A percentile compares a stretch with the other conserved stretches of the same genome.
phyloP scores from a whole-genome alignment of 495 filamentous ascomycete genomes.

The Penicillium goetzii region DNA sequence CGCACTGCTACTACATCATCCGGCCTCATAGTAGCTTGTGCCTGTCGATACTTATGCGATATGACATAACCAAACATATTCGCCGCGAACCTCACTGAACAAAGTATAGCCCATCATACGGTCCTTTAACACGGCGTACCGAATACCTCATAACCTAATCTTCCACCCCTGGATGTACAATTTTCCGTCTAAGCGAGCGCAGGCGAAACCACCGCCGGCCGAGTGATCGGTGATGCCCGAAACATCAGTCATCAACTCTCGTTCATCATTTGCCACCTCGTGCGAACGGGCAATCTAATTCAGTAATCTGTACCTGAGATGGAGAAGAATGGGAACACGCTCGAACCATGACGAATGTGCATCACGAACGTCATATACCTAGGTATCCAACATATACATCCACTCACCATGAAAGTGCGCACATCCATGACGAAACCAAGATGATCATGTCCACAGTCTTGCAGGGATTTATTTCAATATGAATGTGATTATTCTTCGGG shows the following conservation, averaged over 20 bases:
- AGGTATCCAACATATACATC: no score
- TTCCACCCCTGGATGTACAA: not conserved
- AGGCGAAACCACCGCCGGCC: not conserved
- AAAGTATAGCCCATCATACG: not conserved
- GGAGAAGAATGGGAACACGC: not conserved
- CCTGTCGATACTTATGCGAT: not conserved
- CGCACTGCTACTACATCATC: no score
- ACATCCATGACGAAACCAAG: not conserved
- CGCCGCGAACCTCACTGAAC: not conserved
- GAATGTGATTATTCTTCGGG: not conserved
- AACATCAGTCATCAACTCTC: not conserved
- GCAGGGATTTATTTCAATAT: no score
- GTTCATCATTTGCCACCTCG: not conserved
- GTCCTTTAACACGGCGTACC: not conserved
- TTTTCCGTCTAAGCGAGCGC: not conserved
- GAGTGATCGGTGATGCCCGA: conserved; percentile 1
- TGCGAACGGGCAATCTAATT: not conserved
- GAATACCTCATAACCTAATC: not conserved
- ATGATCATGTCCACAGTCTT: not conserved
- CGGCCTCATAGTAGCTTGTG: not conserved
- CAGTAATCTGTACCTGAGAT: not conserved
- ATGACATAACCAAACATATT: not conserved
- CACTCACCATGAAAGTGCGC: no score
- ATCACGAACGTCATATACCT: no score
- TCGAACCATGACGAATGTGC: no score